phyloP scores from a whole-genome alignment of 1,284 basidiomycete genomes.

The Ceratobasidium sp. region DNA sequence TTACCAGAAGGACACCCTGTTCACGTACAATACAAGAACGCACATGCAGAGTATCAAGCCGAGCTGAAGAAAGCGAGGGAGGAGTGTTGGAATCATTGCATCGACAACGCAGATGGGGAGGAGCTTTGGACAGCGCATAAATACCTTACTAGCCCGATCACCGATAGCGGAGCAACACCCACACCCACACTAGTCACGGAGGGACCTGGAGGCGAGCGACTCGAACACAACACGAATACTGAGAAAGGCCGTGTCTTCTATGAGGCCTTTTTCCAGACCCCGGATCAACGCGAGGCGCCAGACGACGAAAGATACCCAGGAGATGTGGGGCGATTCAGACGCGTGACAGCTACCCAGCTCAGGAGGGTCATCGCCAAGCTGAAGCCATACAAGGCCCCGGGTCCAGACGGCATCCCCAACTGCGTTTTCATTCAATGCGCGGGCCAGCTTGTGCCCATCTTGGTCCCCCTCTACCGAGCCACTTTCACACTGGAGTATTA shows the following conservation, averaged over 20 bases:
- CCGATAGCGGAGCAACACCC: constrained; percentile 3
- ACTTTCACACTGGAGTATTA: constrained; percentile 37
- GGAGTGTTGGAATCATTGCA: constrained; percentile 42
- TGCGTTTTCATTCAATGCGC: constrained; percentile 54
- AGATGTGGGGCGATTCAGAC: neutral
- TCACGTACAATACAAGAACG: neutral
- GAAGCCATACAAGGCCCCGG: constrained; percentile 56
- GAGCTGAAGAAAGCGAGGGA: constrained; percentile 26
- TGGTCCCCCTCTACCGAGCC: constrained; percentile 43
- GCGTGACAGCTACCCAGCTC: constrained; percentile 35
- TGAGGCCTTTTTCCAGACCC: constrained; percentile 47
- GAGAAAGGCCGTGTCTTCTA: constrained; percentile 42
- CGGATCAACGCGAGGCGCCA: neutral
- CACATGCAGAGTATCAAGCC: constrained; percentile 9
- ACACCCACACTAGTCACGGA: constrained; percentile 37
- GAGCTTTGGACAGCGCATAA: constrained; percentile 44
- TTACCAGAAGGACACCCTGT: neutral
- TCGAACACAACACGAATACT: neutral
- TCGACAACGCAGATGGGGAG: constrained; percentile 41
- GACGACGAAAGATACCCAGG: constrained; percentile 7
- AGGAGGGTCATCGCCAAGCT: constrained; percentile 23
- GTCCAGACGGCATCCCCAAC: constrained; percentile 58
- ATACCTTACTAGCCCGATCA: constrained; percentile 8
- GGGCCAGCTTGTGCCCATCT: constrained; percentile 54
- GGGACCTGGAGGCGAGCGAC: neutral